phyloP scores from a whole-genome alignment of 352 stramenopile genomes.

The Globisporangium polare region DNA sequence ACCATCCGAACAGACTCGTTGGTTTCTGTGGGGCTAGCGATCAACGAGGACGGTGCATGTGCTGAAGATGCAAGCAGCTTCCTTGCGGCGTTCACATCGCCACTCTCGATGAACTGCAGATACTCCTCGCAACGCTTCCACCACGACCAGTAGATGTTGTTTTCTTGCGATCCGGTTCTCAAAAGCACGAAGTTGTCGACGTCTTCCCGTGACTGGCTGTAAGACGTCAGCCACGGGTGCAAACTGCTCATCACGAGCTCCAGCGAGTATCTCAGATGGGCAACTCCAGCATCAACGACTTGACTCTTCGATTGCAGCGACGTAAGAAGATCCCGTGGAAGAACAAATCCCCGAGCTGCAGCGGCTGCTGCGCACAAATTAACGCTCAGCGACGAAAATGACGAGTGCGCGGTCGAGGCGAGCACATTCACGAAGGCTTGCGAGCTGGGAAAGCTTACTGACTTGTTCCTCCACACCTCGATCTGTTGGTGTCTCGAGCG shows the following conservation, averaged over 20 bases:
- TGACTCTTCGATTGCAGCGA: conserved; percentile 26
- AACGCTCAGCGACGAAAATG: conserved; percentile 21
- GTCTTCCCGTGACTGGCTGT: conserved; percentile 30
- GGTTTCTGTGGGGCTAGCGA: background rate
- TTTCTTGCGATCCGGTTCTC: conserved; percentile 16
- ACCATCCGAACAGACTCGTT: conserved; percentile 9
- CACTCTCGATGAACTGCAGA: conserved; percentile 1
- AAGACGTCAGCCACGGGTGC: conserved; percentile 34
- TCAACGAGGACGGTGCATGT: background rate
- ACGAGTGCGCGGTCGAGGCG: conserved; percentile 10
- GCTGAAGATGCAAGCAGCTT: conserved; percentile 3
- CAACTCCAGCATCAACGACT: conserved; percentile 31
- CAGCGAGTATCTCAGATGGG: conserved; percentile 22
- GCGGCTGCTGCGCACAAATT: conserved; percentile 14
- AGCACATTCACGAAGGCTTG: conserved; percentile 1
- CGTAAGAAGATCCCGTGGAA: conserved; percentile 20
- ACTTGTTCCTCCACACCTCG: conserved; percentile 30
- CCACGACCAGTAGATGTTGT: conserved; percentile 51
- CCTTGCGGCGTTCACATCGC: background rate
- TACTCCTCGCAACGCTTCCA: conserved; percentile 25
- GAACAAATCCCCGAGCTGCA: conserved; percentile 2
- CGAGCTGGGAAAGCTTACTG: conserved; percentile 18
- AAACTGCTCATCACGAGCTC: conserved; percentile 26
- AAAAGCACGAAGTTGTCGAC: conserved; percentile 33
- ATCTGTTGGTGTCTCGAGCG: conserved; percentile 49